phyloP scores from a whole-genome alignment of 768 basidiomycete species.

The Strobilomyces dryophilus region DNA sequence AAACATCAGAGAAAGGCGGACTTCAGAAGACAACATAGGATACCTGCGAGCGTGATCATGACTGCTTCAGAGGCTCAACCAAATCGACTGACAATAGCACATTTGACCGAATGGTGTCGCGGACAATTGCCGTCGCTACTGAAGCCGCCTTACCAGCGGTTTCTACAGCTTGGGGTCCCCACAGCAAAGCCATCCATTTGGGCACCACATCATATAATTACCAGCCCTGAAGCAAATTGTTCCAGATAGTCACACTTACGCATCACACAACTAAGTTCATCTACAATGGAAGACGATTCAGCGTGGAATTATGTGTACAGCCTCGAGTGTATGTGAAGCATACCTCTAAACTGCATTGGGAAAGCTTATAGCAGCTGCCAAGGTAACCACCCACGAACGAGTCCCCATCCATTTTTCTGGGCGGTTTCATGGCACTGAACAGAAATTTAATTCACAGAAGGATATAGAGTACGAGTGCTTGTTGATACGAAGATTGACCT shows the following conservation, averaged over 20 bases:
- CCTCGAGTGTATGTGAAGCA: not conserved
- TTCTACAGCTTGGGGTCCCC: constrained; percentile 2
- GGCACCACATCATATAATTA: not conserved
- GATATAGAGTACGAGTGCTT: not conserved
- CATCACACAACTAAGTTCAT: not conserved
- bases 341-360: not conserved
- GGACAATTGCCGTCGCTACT: not conserved
- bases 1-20: too few relatives aligned
- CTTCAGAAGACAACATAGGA: too few relatives aligned
- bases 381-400: not conserved
- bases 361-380: not conserved
- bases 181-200: not conserved
- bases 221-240: not conserved
- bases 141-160: not conserved
- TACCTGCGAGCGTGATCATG: too few relatives aligned
- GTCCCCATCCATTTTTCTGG: not conserved
- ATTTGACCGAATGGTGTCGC: not conserved
- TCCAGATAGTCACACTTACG: not conserved
- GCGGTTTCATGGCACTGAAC: not conserved
- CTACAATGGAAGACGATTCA: too few relatives aligned
- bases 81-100: too few relatives aligned
- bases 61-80: too few relatives aligned
- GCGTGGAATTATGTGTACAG: too few relatives aligned
- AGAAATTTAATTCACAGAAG: not conserved
- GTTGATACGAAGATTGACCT: not conserved